Evolutionary conservation across 1,284 basidiomycete genomes (phyloP), one percentile per base, ranked within the genome.

Genomic region (Phlebopus sp.): DNA sequence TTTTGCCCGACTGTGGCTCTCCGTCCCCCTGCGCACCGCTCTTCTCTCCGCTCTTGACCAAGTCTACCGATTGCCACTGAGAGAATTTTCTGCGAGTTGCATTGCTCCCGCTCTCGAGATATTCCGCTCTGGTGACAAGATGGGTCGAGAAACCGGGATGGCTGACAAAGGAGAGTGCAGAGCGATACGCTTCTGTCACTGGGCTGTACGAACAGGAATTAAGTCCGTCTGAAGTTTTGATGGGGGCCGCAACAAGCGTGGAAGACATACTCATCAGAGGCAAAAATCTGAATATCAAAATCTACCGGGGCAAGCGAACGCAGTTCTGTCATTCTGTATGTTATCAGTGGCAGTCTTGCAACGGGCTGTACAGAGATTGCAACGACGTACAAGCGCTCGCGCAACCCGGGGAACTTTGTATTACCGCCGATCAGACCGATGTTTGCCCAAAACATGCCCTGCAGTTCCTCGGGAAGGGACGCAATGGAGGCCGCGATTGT

Each of bases 361-460:
- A 54, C 44, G 36, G 47, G 51, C 34, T 46, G 29, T 53, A 50
- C 44, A 44, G 44, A 47, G 42, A 49, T 47, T 48, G 37, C 19
- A 34, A 47, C 53, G 36, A 69, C 84, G 60, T 64, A 89, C 91
- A 97, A 67, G 68, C 95, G 73, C 44, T 78, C 68, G 18, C 79
- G 77, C 56, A 97, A 84, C 3, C 86, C 88, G 38, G 83, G 75
- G 54, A 94, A 81, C 56, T 81, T 81, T 3, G 83, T 81, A 60
- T 82, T 85, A 6, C 94, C 95, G 43, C 95, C 95, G 55, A 93
- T 80, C 50, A 97, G 70, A 5, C 90, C 86, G 53, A 98, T 92
- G 65, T 97, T 92, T 32, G 82, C 82, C 93, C 93, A 97, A 68
- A 93, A 93, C 82, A 97, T 82, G 21, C 90, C 92, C 56, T 84